Conservation (phyloP, 164 flowering plant genomes). For the Houttuynia cordata region DNA sequence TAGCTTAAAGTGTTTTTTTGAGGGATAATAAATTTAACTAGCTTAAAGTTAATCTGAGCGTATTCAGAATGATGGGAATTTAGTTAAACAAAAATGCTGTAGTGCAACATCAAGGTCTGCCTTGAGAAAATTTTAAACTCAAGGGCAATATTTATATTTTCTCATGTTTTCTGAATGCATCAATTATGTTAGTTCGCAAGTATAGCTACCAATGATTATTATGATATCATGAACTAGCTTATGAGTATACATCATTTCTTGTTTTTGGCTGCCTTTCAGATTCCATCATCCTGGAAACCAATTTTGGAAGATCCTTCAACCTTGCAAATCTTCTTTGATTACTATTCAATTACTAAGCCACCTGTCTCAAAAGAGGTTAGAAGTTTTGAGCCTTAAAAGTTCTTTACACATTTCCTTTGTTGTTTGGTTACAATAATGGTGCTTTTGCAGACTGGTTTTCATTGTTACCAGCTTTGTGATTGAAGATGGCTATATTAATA, state of each 20-base stretch:
- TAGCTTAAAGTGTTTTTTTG: too few species aligned
- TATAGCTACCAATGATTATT: background rate
- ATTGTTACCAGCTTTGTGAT: too few species aligned
- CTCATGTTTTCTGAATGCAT: too few species aligned
- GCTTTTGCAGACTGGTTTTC: too few species aligned
- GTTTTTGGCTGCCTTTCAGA: slow-evolving; percentile 30
- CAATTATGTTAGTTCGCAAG: background rate
- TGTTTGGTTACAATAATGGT: background rate
- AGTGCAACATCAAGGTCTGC: too few species aligned
- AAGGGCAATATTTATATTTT: too few species aligned
- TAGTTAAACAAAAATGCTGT: too few species aligned
- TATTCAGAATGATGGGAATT: too few species aligned
- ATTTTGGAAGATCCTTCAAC: slow-evolving; percentile 84
- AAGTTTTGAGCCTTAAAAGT: background rate
- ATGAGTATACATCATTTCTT: background rate
- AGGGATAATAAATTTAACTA: too few species aligned
- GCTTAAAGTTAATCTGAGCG: too few species aligned
- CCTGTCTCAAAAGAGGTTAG: slow-evolving; percentile 93
- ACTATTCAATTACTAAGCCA: slow-evolving; percentile 65
- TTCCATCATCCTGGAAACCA: slow-evolving; percentile 81
- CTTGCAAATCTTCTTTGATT: slow-evolving; percentile 89
- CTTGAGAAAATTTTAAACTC: too few species aligned
- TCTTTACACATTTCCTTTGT: background rate
- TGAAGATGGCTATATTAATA: too few species aligned
- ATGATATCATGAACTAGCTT: background rate